phyloP scores from a whole-genome alignment of 768 basidiomycete species.

The Mycena vulgaris region DNA sequence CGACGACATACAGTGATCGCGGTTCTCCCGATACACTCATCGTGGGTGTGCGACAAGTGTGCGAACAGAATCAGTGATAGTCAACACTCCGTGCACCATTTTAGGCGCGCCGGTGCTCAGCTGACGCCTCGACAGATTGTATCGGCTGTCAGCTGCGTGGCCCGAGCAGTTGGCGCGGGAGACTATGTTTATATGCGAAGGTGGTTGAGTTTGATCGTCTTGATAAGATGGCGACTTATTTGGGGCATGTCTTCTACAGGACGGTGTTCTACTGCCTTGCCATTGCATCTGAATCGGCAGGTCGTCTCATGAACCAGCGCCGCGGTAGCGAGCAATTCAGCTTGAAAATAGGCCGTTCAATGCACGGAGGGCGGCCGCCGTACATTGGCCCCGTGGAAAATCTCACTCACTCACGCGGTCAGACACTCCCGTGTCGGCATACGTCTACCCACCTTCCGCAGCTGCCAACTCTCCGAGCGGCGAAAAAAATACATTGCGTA shows the following conservation, averaged over 20 bases:
- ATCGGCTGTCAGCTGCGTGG: not conserved
- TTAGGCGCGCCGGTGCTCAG: slow-evolving; percentile 13
- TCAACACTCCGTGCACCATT: slow-evolving; percentile 4
- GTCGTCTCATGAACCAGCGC: slow-evolving; percentile 17
- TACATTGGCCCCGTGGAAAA: no score
- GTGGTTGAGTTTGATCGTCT: slow-evolving; percentile 3
- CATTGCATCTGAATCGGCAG: not conserved
- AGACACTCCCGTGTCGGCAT: not conserved
- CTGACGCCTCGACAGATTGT: slow-evolving; percentile 10
- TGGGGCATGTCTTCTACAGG: slow-evolving; percentile 3
- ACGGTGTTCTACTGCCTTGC: slow-evolving; percentile 6
- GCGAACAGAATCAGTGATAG: slow-evolving; percentile 25
- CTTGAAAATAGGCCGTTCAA: no score
- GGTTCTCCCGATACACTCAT: slow-evolving; percentile 25
- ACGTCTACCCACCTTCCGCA: not conserved
- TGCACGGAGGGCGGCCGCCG: no score
- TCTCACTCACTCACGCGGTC: not conserved
- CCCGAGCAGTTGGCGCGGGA: not conserved
- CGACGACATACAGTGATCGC: slow-evolving; percentile 18
- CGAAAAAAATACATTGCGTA: not conserved
- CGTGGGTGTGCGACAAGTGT: slow-evolving; percentile 19
- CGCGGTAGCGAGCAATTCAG: not conserved
- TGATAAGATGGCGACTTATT: slow-evolving; percentile 18
- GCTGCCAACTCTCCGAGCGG: not conserved
- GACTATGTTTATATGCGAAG: slow-evolving; percentile 22